Percentiles rank a stretch among this genome's conserved stretches.
phyloP scores from a whole-genome alignment of 768 basidiomycete genomes.

The Podaxis rugospora region DNA sequence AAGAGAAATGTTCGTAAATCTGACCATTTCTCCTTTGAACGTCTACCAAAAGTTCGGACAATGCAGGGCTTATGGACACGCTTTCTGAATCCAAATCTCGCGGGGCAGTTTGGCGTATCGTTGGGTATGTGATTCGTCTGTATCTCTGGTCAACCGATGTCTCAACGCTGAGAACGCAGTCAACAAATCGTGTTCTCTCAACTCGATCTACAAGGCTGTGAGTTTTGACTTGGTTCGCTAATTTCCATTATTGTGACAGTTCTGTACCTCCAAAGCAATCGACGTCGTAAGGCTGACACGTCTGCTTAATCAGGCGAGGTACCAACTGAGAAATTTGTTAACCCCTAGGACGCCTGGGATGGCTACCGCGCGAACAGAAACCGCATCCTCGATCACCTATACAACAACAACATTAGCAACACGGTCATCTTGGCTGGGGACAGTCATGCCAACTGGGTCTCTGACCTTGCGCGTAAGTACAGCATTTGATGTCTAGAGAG shows the following conservation, averaged over 20 bases:
- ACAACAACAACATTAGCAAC: constrained; percentile 46
- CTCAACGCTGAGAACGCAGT: not conserved
- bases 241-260: not conserved
- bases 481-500: not conserved
- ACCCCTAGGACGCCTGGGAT: constrained; percentile 50
- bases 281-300: not conserved
- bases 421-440: constrained; percentile 56
- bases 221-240: not conserved
- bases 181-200: not conserved
- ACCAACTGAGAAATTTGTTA: not conserved
- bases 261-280: not conserved
- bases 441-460: constrained; percentile 60
- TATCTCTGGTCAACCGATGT: not conserved
- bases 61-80: not conserved
- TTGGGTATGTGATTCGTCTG: not conserved
- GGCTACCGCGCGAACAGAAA: constrained; percentile 52
- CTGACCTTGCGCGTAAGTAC: constrained; percentile 43
- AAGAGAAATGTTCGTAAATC: not conserved
- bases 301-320: not conserved
- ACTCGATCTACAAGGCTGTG: not conserved
- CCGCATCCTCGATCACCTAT: constrained; percentile 41
- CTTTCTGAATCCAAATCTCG: not conserved
- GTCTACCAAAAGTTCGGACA: not conserved
- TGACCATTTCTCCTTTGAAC: not conserved
- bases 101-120: not conserved